Evolutionary conservation across 306 rosid species (phyloP).

Genomic region (Castanea crenata): DNA sequence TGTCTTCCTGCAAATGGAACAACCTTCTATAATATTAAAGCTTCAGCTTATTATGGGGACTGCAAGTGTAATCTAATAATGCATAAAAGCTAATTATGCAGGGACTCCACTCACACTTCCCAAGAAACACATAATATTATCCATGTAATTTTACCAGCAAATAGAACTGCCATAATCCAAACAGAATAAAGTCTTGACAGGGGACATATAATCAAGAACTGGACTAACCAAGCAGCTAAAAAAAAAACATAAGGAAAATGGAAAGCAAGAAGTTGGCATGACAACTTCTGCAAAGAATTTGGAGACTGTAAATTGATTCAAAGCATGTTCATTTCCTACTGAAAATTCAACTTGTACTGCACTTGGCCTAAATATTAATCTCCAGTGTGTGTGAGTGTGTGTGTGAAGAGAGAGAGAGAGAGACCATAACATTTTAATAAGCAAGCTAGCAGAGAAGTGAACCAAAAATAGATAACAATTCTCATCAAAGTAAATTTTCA

Average conservation of each 20-base stretch:
- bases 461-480: not conserved
- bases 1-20: not conserved
- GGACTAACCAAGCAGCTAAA: not conserved
- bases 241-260: not conserved
- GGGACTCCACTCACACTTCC: not conserved
- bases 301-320: not conserved
- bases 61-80: not conserved
- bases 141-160: not conserved
- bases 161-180: not conserved
- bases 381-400: too few species aligned
- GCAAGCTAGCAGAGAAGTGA: not conserved
- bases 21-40: not conserved
- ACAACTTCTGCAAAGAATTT: not conserved
- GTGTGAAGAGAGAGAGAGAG: not conserved
- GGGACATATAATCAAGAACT: not conserved
- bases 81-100: not conserved
- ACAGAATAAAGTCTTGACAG: not conserved
- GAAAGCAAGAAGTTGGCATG: slow-evolving; percentile 6
- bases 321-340: not conserved
- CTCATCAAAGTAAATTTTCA: not conserved
- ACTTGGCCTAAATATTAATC: not conserved
- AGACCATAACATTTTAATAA: not conserved
- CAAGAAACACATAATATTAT: not conserved
- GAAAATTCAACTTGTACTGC: not conserved
- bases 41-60: not conserved